Percentiles rank a stretch among this genome's conserved stretches.
These are phyloP conservation scores for Corallochytrium limacisporum DNA, from an alignment of 78 protist genomes.

Conservation along the genomic window DNA sequence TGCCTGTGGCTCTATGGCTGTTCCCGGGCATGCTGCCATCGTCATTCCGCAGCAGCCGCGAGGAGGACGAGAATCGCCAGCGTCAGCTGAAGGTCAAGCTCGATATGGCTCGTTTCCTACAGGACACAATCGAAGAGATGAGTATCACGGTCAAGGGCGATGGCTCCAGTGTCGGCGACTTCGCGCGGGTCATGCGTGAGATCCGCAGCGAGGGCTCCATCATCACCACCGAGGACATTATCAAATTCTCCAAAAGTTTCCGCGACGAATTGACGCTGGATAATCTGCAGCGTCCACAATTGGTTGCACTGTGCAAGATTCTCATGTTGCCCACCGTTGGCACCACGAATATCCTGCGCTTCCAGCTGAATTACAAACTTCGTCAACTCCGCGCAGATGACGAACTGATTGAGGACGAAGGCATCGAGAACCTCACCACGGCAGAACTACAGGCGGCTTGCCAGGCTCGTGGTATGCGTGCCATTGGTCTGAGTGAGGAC, in stretches of 20 bases:
- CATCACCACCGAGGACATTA: constrained; percentile 25
- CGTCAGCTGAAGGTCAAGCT: constrained; percentile 22
- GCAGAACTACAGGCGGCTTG: constrained; percentile 31
- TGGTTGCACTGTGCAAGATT: constrained; percentile 42
- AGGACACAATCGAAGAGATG: constrained; percentile 36
- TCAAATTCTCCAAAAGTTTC: constrained; percentile 45
- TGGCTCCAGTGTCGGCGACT: constrained; percentile 12
- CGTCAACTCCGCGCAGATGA: neutral
- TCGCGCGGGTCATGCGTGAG: no score
- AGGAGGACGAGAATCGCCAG: constrained; percentile 24
- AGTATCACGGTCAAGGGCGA: neutral
- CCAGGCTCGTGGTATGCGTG: constrained; percentile 50
- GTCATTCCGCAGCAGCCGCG: constrained; percentile 19
- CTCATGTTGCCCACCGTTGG: constrained; percentile 9
- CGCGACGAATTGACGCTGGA: constrained; percentile 71
- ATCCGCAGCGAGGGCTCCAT: no score
- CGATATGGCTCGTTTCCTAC: constrained; percentile 43
- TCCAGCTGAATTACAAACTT: neutral
- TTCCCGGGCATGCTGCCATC: constrained; percentile 57
- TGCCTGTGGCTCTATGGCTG: constrained; percentile 37
- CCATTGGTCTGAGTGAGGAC: constrained; percentile 28
- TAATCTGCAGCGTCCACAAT: constrained; percentile 46
- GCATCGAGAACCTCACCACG: neutral
- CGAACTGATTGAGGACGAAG: neutral
- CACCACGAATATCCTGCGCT: neutral